Base-by-base conservation (phyloP, 2,329 filamentous ascomycete genomes). In the Arthrobotrys entomopaga region DNA sequence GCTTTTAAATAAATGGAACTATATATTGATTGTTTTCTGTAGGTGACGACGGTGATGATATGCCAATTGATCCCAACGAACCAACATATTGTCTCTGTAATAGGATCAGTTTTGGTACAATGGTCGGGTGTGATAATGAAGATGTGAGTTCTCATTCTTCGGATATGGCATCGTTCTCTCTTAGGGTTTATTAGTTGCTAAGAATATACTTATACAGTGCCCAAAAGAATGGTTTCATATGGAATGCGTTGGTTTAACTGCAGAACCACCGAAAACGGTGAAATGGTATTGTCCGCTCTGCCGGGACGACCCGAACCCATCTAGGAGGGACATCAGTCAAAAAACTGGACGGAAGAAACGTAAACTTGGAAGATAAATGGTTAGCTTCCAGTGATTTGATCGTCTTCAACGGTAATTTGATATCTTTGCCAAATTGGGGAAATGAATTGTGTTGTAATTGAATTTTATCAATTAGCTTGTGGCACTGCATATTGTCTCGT, bases 211-310 rank as follows among this genome's bases (percentile, higher is more conserved):
- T 50, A 8, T 79, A 83, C 83, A 90, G 82, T 95, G 91, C 82
- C 89, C 91, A 78, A 88, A 88, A 76, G 91, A 94, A 81, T 95
- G 91, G 91, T 95, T 94, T 80, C 91, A 95, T 80, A 85, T 95
- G 46, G 87, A 88, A 76, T 95, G 91, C 79, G 90, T 95, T 4
- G 88, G 86, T 3, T 83, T 95, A 38, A 83, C 85, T 10, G 83
- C 88, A 22, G 87, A 91, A 71, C 91, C 91, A 10, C 86, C 88
- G 1, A 85, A 90, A 16, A 90, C 90, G 34, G 89, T 89, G 1
- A 93, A 92, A 81, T 95, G 91, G 91, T 95, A 92, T 79, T 95
- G 91, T 81, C 90, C 90, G 0, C 88, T 92, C 57, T 95, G 91
- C 79, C 84, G 89, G 46, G 85, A 78, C 93, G 88, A 83, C 89